Evolutionary conservation across 2,329 filamentous ascomycete species (phyloP), one percentile per base, ranked within the genome.

Genomic region (Colletotrichum shisoi): DNA sequence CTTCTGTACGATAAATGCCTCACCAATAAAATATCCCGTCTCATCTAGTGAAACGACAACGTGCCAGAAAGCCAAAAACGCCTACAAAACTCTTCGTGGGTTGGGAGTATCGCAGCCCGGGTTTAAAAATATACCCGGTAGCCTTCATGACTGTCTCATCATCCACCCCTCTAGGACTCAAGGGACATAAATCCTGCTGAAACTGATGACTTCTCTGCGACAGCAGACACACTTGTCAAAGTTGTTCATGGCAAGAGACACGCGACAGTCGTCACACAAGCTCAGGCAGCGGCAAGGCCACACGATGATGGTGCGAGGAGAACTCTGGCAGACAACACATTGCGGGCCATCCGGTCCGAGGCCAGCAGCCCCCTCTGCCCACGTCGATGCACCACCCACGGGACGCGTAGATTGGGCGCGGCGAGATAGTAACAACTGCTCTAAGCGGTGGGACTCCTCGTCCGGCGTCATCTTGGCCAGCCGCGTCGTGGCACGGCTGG

Each of bases 151-250:
- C 34, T 37, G 53, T 31, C 17, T 37, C 13, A 12, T 37, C 12
- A 45, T 57, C 24, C 39, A 44, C 39, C 34, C 9, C 45, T 12
- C 5, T 39, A 11, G 31, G 4, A 52, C 27, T 67, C 42, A 67
- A 39, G 95, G 95, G 46, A 98, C 93, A 82, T 91, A 99, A 68
- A 99, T 88, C 72, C 93, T 87, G 71, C 92, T 94, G 78, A 97
- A 98, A 62, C 94, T 95, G 62, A 88, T 87, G 37, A 98, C 93
- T 72, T 95, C 91, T 63, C 92, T 87, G 57, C 95, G 86, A 77
- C 95, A 98, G 74, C 94, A 98, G 45, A 98, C 94, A 76, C 95
- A 99, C 75, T 92, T 96, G 70, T 94, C 92, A 76, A 96, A 98
- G 76, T 98, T 98, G 76, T 97, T 96, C 88, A 96, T 94, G 3